Evolutionary conservation across 257 asterid species (phyloP).

Genomic region (Solanum okadae): DNA sequence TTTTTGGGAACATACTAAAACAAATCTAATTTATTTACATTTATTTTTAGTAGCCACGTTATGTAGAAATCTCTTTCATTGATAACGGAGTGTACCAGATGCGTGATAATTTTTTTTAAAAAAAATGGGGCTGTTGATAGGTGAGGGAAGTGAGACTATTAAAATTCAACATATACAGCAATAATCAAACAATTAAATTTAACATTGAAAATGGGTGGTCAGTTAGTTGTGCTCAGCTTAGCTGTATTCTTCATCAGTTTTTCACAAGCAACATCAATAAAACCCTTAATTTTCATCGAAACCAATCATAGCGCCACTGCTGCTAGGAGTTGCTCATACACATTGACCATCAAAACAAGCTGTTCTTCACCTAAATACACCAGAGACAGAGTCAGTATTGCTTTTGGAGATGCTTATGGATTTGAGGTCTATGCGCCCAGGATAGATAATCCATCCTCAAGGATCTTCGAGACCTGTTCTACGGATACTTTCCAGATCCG

Average conservation of each 20-base stretch:
- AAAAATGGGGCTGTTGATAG: background rate
- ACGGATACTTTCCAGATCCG: slow-evolving; percentile 20
- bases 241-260: background rate
- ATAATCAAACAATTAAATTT: background rate
- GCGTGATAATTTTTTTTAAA: background rate
- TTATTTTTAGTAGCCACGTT: background rate
- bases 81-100: background rate
- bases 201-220: background rate
- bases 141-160: background rate
- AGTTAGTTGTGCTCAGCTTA: background rate
- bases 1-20: background rate
- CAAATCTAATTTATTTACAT: background rate
- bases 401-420: slow-evolving; percentile 36
- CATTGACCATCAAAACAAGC: slow-evolving; percentile 35
- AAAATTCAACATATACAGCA: background rate
- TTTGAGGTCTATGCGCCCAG: slow-evolving; percentile 31
- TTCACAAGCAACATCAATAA: background rate
- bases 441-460: slow-evolving; percentile 17
- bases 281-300: background rate
- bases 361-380: slow-evolving; percentile 30
- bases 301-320: background rate
- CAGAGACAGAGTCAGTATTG: slow-evolving; percentile 32
- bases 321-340: slow-evolving; percentile 21
- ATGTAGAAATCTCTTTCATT: background rate
- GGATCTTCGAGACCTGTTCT: slow-evolving; percentile 31